Percentiles rank a stretch among this genome's conserved stretches.
phyloP scores from a whole-genome alignment of 345 rosid genomes.

The Eucalyptus cloeziana region DNA sequence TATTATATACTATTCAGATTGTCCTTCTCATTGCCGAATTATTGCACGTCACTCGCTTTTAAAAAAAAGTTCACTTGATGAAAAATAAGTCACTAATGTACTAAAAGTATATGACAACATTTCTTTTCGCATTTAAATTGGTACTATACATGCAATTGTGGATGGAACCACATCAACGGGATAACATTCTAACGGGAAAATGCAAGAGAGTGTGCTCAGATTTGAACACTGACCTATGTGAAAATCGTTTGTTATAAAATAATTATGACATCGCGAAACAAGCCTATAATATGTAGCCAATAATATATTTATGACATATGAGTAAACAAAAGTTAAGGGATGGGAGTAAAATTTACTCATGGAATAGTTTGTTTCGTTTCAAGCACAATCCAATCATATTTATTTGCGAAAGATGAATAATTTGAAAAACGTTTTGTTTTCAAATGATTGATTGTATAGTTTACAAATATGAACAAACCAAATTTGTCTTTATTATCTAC shows the following conservation, averaged over 20 bases:
- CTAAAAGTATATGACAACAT: background rate
- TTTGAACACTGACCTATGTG: background rate
- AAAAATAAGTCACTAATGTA: fast-evolving
- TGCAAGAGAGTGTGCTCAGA: background rate
- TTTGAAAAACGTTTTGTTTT: fast-evolving
- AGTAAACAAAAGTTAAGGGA: background rate
- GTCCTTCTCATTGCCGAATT: background rate
- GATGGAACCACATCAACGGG: background rate
- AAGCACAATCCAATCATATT: background rate
- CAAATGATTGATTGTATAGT: fast-evolving
- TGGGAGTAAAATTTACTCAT: background rate
- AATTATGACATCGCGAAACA: background rate
- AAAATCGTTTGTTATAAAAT: background rate
- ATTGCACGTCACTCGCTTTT: background rate
- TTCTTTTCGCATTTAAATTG: background rate
- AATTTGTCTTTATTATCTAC: background rate
- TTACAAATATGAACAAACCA: no score
- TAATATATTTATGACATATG: background rate
- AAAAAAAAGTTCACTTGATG: no score
- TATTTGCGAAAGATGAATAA: fast-evolving
- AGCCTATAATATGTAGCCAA: background rate
- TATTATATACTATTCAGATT: background rate
- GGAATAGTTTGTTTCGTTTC: background rate
- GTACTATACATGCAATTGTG: background rate
- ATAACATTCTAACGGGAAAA: background rate